Evolutionary conservation across 1,139 yeast species (phyloP).

Genomic region (Taphrina pruni): DNA sequence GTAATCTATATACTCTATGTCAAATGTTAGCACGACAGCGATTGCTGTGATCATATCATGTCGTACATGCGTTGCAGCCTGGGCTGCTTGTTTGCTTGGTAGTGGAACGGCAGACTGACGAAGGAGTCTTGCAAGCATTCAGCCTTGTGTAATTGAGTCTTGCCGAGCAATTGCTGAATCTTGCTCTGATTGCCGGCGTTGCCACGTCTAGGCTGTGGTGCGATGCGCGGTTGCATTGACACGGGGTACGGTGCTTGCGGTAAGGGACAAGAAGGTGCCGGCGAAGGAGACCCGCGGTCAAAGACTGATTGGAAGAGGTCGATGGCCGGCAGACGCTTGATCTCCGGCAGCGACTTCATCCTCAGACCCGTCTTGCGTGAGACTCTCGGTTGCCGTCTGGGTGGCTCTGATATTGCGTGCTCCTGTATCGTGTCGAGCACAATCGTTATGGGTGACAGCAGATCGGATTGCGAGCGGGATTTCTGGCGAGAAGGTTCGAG

Average conservation of each 20-base stretch:
- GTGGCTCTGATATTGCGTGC: background rate
- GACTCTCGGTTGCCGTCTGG: background rate
- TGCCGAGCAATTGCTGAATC: constrained; percentile 12
- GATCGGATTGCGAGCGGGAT: background rate
- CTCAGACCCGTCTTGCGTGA: background rate
- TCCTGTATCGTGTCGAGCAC: constrained; percentile 29
- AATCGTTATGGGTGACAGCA: constrained; percentile 21
- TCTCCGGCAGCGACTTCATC: constrained; percentile 13
- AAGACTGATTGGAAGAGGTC: constrained; percentile 10
- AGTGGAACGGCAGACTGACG: constrained; percentile 13
- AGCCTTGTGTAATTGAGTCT: background rate
- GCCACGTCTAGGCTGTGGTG: constrained; percentile 4
- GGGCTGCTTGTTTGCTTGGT: background rate
- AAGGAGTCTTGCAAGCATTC: constrained; percentile 10
- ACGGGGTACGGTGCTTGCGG: background rate
- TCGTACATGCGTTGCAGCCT: constrained; percentile 13
- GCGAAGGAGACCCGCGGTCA: background rate
- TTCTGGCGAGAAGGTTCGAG: background rate
- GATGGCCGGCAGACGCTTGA: constrained; percentile 4
- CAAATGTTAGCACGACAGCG: too few relatives aligned
- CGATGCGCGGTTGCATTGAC: background rate
- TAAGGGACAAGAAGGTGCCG: constrained; percentile 2
- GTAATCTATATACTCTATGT: too few relatives aligned
- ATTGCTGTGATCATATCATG: background rate
- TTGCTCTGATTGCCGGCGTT: background rate